Percentiles rank a stretch among this genome's conserved stretches.
Evolutionary conservation across 2,329 filamentous ascomycete genomes (phyloP).

Genomic region (Xylaria multiplex): DNA sequence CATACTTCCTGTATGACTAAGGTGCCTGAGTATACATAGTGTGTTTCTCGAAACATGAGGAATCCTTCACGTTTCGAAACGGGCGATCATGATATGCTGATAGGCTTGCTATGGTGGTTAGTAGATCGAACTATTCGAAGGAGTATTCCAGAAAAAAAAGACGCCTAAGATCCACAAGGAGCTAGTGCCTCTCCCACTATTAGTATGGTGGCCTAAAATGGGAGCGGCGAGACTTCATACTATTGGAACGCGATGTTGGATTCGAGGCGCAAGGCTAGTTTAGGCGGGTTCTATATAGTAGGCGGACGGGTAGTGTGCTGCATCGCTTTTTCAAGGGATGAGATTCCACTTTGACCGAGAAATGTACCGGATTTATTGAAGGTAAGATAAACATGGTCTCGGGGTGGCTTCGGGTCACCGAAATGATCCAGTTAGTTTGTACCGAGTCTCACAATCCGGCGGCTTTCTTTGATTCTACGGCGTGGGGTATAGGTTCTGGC

Average conservation of each 20-base stretch:
- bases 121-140: not conserved
- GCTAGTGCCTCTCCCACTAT: conserved; percentile 19
- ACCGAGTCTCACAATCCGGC: not conserved
- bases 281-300: not conserved
- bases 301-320: not conserved
- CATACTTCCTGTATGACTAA: conserved; percentile 16
- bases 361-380: conserved; percentile 9
- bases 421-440: not conserved
- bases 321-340: conserved; percentile 14
- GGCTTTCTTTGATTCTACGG: not conserved
- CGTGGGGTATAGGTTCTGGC: not conserved
- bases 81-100: conserved; percentile 19
- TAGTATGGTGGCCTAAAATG: conserved; percentile 1
- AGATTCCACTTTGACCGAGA: conserved; percentile 5
- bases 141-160: conserved; percentile 25
- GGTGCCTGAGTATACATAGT: conserved; percentile 1
- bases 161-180: conserved; percentile 19
- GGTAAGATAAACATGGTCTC: conserved; percentile 9
- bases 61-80: conserved; percentile 33
- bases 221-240: conserved; percentile 8
- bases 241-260: conserved; percentile 18
- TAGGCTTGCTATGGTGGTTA: conserved; percentile 17
- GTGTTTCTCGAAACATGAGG: conserved; percentile 26
- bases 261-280: conserved; percentile 22
- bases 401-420: not conserved